Evolutionary conservation across 805 yeast species (phyloP), one percentile per base, ranked within the genome.

Genomic region (Candida morakotiae): DNA sequence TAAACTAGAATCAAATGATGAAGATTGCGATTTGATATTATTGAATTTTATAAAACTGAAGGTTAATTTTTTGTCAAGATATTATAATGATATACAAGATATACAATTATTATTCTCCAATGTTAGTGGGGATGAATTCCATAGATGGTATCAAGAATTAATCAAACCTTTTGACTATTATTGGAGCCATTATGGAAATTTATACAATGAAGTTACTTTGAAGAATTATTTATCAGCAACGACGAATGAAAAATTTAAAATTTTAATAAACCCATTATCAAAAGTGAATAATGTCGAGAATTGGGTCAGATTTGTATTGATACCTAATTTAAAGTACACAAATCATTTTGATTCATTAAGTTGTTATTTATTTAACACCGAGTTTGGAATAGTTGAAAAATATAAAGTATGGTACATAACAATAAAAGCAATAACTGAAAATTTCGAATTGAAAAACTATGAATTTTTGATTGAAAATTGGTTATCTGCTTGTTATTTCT

Each of bases 161-260:
- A 36, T 58, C 13, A 19, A 31, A 18, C 68, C 68, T 1, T 64
- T 46, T 43, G 37, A 40, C 16, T 58, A 58, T 42, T 64, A 51
- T 40, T 53, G 60, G 55, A 49, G 43, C 14, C 51, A 51, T 35
- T 55, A 52, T 37, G 64, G 53, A 1, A 24, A 40, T 1, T 15
- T 45, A 2, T 31, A 40, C 20, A 34, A 35, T 2, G 31, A 31
- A 2, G 9, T 34, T 5, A 28, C 15, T 28, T 46, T 52, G 21
- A 42, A 46, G 18, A 45, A 48, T 1, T 52, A 48, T 29, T 34
- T 51, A 4, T 35, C 34, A 8, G 20, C 53, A 16, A 26, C 25
- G 1, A 28, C 46, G 1, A 40, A 44, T 25, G 26, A 38, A 3
- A 38, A 46, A 26, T 61, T 63, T 30, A 41, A 49, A 3, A 38